These are phyloP conservation scores for Hymenoscyphus fraxineus DNA, from an alignment of 2,329 filamentous ascomycete genomes.

Conservation along the genomic window DNA sequence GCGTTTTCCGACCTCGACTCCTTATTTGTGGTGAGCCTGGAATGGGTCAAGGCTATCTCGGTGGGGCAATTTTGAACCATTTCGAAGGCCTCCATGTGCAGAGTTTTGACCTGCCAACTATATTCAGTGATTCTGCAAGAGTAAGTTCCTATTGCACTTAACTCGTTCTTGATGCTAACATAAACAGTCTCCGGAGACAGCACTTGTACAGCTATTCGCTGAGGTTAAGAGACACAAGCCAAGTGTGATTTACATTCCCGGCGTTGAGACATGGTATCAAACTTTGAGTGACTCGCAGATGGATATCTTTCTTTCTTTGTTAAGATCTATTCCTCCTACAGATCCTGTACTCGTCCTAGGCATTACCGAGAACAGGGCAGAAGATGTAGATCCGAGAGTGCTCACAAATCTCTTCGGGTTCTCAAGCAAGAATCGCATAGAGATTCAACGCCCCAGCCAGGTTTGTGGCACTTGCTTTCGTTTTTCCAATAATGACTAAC, in stretches of 20 bases:
- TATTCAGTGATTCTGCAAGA: slow-evolving; percentile 77
- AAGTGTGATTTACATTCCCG: slow-evolving; percentile 90
- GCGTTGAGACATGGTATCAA: slow-evolving; percentile 80
- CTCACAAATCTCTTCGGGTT: slow-evolving; percentile 80
- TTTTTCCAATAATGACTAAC: slow-evolving; percentile 30
- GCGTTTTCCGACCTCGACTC: slow-evolving; percentile 83
- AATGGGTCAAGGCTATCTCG: slow-evolving; percentile 92
- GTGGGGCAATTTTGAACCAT: slow-evolving; percentile 79
- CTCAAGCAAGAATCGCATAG: slow-evolving; percentile 72
- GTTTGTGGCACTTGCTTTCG: slow-evolving; percentile 40
- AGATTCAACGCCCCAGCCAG: slow-evolving; percentile 62
- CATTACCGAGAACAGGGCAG: slow-evolving; percentile 69
- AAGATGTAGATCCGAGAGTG: slow-evolving; percentile 59
- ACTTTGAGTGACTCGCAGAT: slow-evolving; percentile 61
- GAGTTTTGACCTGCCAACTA: slow-evolving; percentile 83
- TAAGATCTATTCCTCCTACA: slow-evolving; percentile 80
- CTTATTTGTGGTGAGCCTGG: slow-evolving; percentile 77
- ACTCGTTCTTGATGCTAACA: slow-evolving; percentile 12
- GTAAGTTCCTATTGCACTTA: slow-evolving; percentile 42
- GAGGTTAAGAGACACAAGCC: slow-evolving; percentile 94
- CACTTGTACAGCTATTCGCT: slow-evolving; percentile 83
- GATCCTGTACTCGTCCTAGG: slow-evolving; percentile 86
- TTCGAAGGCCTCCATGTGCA: slow-evolving; percentile 94
- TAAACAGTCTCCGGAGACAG: slow-evolving; percentile 58
- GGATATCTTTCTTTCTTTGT: slow-evolving; percentile 76